Conservation (phyloP, 1,139 yeast genomes). For the Nadsonia starkeyi-henricii region DNA sequence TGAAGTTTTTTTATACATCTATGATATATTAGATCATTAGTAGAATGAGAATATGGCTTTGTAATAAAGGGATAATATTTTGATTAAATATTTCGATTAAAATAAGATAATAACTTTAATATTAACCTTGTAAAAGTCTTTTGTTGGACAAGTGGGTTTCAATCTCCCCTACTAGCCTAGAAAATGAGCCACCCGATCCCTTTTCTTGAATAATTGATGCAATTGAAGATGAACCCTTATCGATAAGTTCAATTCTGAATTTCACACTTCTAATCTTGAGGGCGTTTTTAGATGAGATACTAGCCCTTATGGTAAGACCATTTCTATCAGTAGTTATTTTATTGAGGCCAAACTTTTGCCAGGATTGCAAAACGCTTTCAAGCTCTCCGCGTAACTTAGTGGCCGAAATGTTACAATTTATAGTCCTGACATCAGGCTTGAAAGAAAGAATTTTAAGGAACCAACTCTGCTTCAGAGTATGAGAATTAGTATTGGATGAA, state of each 20-base stretch:
- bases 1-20: too few species aligned
- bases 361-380: slow-evolving; percentile 20
- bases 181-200: slow-evolving; percentile 21
- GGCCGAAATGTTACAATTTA: slow-evolving; percentile 17
- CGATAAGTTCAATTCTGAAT: slow-evolving; percentile 18
- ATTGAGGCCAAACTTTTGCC: slow-evolving; percentile 25
- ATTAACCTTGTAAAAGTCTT: not conserved
- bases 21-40: too few species aligned
- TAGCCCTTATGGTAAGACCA: slow-evolving; percentile 19
- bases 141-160: slow-evolving; percentile 14
- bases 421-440: slow-evolving; percentile 12
- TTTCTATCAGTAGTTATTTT: slow-evolving; percentile 16
- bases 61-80: too few species aligned
- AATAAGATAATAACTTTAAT: not conserved
- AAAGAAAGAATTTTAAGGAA: slow-evolving; percentile 24
- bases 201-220: slow-evolving; percentile 19
- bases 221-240: slow-evolving; percentile 14
- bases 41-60: too few species aligned
- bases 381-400: slow-evolving; percentile 19
- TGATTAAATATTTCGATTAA: too few species aligned
- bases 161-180: slow-evolving; percentile 21
- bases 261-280: slow-evolving; percentile 21
- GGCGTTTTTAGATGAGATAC: slow-evolving; percentile 23
- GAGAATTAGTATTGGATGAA: slow-evolving; percentile 6
- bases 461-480: slow-evolving; percentile 26